Percentiles rank a stretch among this genome's conserved stretches.
Evolutionary conservation across 106 monocot species (phyloP).

Genomic region (Acorus gramineus): DNA sequence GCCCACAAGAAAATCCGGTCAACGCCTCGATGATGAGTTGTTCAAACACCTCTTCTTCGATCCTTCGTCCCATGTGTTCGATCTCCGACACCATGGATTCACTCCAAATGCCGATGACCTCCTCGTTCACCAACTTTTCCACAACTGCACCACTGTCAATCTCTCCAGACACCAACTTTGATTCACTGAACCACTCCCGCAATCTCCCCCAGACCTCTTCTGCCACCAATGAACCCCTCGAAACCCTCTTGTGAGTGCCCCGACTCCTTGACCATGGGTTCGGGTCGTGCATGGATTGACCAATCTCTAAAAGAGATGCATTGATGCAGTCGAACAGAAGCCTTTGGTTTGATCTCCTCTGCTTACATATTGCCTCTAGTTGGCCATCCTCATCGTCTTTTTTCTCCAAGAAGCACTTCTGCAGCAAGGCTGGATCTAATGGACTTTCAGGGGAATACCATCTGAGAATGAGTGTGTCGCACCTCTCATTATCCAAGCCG

Average conservation of each 20-base stretch:
- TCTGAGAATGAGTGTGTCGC: conserved; percentile 19
- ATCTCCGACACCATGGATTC: conserved; percentile 27
- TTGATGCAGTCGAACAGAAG: conserved; percentile 86
- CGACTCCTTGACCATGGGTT: conserved; percentile 17
- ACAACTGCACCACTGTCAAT: conserved; percentile 15
- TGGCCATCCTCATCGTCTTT: conserved; percentile 12
- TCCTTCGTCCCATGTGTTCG: conserved; percentile 30
- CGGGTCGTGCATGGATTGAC: conserved; percentile 1
- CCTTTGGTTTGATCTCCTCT: conserved; percentile 54
- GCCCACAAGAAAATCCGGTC: conserved; percentile 11
- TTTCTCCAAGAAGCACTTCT: conserved; percentile 44
- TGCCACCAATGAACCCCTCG: conserved; percentile 4
- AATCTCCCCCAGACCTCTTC: conserved; percentile 36
- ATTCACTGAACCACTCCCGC: conserved; percentile 21
- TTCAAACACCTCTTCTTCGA: conserved; percentile 33
- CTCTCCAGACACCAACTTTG: background rate
- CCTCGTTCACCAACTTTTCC: conserved; percentile 27
- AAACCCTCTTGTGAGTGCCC: conserved; percentile 1
- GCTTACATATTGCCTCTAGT: conserved; percentile 37
- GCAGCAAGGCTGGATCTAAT: conserved; percentile 47
- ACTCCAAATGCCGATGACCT: conserved; percentile 28
- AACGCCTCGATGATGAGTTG: conserved; percentile 45
- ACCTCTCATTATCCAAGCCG: conserved; percentile 30
- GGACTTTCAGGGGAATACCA: conserved; percentile 61
- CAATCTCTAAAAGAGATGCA: conserved; percentile 41